Percentiles rank a stretch among this genome's conserved stretches.
These are phyloP conservation scores for Clitopilus passeckerianus DNA, from an alignment of 768 basidiomycete genomes.

Conservation along the genomic window DNA sequence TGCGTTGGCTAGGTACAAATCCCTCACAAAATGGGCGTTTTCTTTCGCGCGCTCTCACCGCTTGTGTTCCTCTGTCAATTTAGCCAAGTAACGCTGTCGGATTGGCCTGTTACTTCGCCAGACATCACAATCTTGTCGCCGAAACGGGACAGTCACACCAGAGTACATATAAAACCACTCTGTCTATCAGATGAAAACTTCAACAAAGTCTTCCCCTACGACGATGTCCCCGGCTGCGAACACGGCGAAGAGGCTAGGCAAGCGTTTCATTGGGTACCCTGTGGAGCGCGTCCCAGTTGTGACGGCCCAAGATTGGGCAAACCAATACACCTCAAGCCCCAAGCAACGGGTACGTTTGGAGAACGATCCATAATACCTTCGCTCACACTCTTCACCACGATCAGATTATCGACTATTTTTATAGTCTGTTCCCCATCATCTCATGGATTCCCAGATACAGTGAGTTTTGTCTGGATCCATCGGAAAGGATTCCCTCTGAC, in stretches of 20 bases:
- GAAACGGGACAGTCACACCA: constrained; percentile 1
- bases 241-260: constrained; percentile 43
- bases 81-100: neutral
- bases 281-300: constrained; percentile 57
- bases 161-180: neutral
- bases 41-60: neutral
- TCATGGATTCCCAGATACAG: constrained; percentile 88
- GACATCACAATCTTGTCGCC: neutral
- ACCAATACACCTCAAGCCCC: constrained; percentile 36
- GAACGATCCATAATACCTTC: too few species aligned
- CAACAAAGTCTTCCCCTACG: constrained; percentile 1
- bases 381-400: too few species aligned
- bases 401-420: constrained; percentile 61
- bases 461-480: constrained; percentile 22
- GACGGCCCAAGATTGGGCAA: constrained; percentile 52
- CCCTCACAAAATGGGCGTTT: neutral
- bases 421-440: constrained; percentile 77
- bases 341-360: constrained; percentile 39
- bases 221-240: constrained; percentile 13
- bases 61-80: neutral
- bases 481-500: neutral
- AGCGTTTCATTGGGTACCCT: constrained; percentile 55
- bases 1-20: neutral
- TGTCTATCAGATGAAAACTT: neutral
- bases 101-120: neutral